Base-by-base conservation (phyloP, 495 filamentous ascomycete genomes). In the Hypoxylon cercidicola region DNA sequence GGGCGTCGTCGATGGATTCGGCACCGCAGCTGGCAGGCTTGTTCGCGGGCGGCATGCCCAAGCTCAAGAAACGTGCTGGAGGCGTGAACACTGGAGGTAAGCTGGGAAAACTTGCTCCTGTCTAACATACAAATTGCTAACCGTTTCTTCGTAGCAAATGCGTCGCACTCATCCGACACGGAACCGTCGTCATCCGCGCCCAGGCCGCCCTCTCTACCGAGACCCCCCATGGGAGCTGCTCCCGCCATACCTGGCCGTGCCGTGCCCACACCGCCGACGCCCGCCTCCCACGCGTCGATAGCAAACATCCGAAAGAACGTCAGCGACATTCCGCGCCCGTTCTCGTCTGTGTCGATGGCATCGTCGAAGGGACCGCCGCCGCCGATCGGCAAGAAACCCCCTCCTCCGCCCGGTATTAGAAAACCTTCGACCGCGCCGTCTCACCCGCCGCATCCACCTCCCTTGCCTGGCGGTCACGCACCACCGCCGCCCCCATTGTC, bases 21-120 rank as follows among this genome's bases (percentile, higher is more conserved):
- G 85, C 92, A 15, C 91, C 93, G 25, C 95, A 98, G 72, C 74
- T 99, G 32, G 93, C 82, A 8, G 95, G 96, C 3, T 76, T 99
- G 21, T 96, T 99, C 70, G 93, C 92, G 8, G 93, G 93, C 28
- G 96, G 94, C 28, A 98, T 98, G 83, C 95, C 95, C 2, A 98
- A 97, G 78, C 71, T 99, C 63, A 88, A 89, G 74, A 97, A 93
- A 77, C 88, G 91, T 10, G 86, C 84, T 30, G 93, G 90, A 21
- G 95, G 94, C 18, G 81, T 99, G 54, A 88, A 96, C 75, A 97
- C 95, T 11, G 94, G 94, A 74, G 86, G 85, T 87, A 72, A 72
- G 79, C 13, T 28, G 20, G 12, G 10, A 10, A 28, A 4, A 11
- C 30, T 4, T 28, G 7, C 18, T 43, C 3, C 16, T 5, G 35